Evolutionary conservation across 805 yeast genomes (phyloP), one percentile per base, ranked within the genome.

Genomic region (Maudiozyma barnettii): DNA sequence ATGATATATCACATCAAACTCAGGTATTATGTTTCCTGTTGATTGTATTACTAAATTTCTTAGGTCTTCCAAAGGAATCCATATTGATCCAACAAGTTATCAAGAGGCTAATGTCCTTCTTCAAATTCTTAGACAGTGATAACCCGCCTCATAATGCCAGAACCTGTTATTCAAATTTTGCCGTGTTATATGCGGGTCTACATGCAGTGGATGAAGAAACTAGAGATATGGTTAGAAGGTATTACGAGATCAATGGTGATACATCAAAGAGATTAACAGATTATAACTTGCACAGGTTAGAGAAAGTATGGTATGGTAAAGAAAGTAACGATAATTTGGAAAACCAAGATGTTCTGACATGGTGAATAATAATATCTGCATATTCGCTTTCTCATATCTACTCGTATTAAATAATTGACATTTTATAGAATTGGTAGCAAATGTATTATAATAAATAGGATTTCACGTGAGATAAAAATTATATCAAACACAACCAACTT

Each of bases 1-100:
- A 65, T 49, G 69, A 65, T 45, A 65, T 65, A 14, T 64, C 69
- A 4, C 69, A 65, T 49, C 69, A 65, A 46, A 62, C 67, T 1
- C 69, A 65, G 51, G 69, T 62, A 1, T 51, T 65, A 13, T 65
- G 68, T 0, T 63, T 64, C 41, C 48, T 64, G 21, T 44, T 65
- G 10, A 64, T 64, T 31, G 67, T 64, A 10, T 44, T 64, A 22
- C 49, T 64, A 39, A 65, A 63, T 44, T 49, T 65, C 14, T 47
- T 65, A 21, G 65, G 67, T 26, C 51, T 65, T 14, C 65, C 67
- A 16, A 64, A 59, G 46, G 61, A 60, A 46, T 63, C 67, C 0
- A 56, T 51, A 5, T 57, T 59, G 2, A 54, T 65, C 16, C 69
- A 65, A 45, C 65, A 65, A 49, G 66, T 65, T 2, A 65, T 63